Evolutionary conservation across 768 basidiomycete species (phyloP), one percentile per base, ranked within the genome.

Genomic region (Suillus hirtellus): DNA sequence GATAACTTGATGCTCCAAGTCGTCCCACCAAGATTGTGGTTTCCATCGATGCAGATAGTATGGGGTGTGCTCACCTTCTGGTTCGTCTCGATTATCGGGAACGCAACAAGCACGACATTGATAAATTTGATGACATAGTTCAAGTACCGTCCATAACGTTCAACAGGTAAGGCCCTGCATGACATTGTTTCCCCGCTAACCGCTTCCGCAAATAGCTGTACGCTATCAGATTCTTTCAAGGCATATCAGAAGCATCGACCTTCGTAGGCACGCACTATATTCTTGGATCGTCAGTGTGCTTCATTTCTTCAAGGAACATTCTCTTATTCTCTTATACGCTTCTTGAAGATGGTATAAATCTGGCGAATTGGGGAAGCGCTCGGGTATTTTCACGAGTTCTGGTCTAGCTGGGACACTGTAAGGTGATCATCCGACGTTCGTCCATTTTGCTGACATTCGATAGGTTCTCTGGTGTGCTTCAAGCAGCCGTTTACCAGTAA

Each of bases 221-320:
- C 71, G 86, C 79, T 35, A 88, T 91, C 64, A 82, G 89, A 10
- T 90, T 92, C 70, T 82, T 90, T 61, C 89, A 89, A 73, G 90
- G 87, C 27, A 78, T 90, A 62, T 83, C 86, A 8, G 90, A 92
- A 73, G 83, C 89, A 0, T 89, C 89, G 9, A 92, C 89, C 1
- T 92, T 92, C 71, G 88, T 88, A 34, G 90, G 90, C 42, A 86
- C 87, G 17, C 88, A 89, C 66, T 89, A 88, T 68, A 78, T 90
- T 65, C 84, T 90, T 19, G 88, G 89, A 66, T 86, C 86, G 88
- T 89, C 68, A 63, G 86, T 80, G 86, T 80, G 1, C 24, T 67
- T 27, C 64, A 54, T 58, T 24, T 42, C 37, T 21, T 24, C 21
- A n/a, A 50, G 24, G 8, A 15, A 62, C 37, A 55, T 21, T 50